Percentiles rank a stretch among this genome's conserved stretches.
Evolutionary conservation across 2,329 filamentous ascomycete genomes (phyloP).

Genomic region (Bipolaris zeicola): DNA sequence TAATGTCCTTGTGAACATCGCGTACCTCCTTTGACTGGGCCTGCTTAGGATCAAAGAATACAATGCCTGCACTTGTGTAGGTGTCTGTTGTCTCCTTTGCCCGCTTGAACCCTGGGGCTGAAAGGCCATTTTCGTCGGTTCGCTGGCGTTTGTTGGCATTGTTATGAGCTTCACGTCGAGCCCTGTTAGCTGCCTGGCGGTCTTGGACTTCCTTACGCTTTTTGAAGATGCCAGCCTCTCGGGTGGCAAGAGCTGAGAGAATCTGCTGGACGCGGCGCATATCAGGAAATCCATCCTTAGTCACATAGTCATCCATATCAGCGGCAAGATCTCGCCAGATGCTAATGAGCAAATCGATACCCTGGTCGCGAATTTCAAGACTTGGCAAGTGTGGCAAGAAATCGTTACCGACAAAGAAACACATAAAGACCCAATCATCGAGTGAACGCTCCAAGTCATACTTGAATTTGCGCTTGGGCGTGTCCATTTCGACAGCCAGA

Average conservation of each 20-base stretch:
- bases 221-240: conserved; percentile 92
- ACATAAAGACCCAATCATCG: conserved; percentile 99
- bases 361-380: conserved; percentile 94
- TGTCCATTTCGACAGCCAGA: conserved; percentile 83
- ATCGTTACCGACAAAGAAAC: conserved; percentile 98
- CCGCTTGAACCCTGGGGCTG: conserved; percentile 38
- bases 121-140: conserved; percentile 38
- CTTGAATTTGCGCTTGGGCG: conserved; percentile 80
- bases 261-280: conserved; percentile 86
- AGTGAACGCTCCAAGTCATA: conserved; percentile 94
- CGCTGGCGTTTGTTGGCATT: conserved; percentile 36
- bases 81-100: conserved; percentile 45
- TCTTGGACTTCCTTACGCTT: conserved; percentile 86
- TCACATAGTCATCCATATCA: conserved; percentile 92
- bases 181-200: conserved; percentile 74
- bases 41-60: conserved; percentile 46
- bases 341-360: conserved; percentile 93
- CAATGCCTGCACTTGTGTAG: conserved; percentile 41
- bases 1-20: conserved; percentile 82
- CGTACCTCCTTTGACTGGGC: conserved; percentile 46
- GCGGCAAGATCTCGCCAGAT: conserved; percentile 96
- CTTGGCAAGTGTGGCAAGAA: conserved; percentile 97
- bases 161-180: conserved; percentile 57
- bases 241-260: conserved; percentile 82
- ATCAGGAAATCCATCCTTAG: conserved; percentile 91